Evolutionary conservation across 495 filamentous ascomycete genomes (phyloP), one percentile per base, ranked within the genome.

Genomic region (Penicillium steckii): DNA sequence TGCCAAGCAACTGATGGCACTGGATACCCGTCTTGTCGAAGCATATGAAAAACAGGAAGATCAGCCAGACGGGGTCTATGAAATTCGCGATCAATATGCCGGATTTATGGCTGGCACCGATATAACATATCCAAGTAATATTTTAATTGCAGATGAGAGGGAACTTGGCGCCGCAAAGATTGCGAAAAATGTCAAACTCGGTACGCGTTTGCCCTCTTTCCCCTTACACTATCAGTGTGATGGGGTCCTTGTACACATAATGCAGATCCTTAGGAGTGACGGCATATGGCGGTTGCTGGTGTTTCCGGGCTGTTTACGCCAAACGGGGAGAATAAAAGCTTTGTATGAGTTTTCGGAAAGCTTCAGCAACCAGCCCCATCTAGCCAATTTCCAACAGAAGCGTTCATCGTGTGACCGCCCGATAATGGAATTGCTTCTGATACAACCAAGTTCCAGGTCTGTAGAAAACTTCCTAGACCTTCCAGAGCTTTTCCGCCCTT

Each of bases 251-350:
- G 67, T 82, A 65, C 80, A 84, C 45, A 59, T 88, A 2, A 73
- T 68, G 4, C 70, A 74, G 26, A 76, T 69, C 8, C 54, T 87
- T 48, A 65, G 69, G 7, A 75, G 77, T 7, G 76, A 84, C 57
- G 80, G 80, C 2, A 62, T 73, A 43, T 87, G 84, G 84, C 78
- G 83, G 37, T 44, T 88, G 1, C 61, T 86, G 3, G 71, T 85
- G 9, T 86, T 88, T 63, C 72, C 73, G 1, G 81, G 82, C 1
- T 74, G 82, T 61, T 47, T 85, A 19, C 50, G 53, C 19, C 15
- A 53, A 30, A 3, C 29, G 10, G 27, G 38, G 24, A 46, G 19
- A 10, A 15, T 53, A 15, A 18, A 43, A 7, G 26, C 27, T 29
- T 33, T 65, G 9, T 23, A 30, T 32, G 19, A 24, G 1, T 52